Evolutionary conservation across 805 yeast genomes (phyloP).

Genomic region (Ogataea wickerhamii): DNA sequence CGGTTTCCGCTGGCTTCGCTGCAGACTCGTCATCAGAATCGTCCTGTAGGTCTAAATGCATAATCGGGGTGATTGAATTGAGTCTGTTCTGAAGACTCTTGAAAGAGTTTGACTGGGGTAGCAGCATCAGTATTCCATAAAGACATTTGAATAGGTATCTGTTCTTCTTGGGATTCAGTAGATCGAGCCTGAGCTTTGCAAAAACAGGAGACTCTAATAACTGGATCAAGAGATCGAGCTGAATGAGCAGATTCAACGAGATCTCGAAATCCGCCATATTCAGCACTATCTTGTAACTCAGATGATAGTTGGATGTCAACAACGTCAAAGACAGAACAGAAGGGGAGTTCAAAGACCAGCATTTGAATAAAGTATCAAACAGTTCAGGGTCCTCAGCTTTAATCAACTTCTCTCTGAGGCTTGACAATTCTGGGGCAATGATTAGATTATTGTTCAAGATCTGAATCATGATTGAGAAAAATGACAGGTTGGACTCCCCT

Average conservation of each 20-base stretch:
- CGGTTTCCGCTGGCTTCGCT: no score
- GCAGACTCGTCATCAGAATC: slow-evolving; percentile 24
- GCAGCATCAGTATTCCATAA: slow-evolving; percentile 87
- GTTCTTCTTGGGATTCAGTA: slow-evolving; percentile 80
- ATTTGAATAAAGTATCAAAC: slow-evolving; percentile 72
- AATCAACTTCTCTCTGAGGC: slow-evolving; percentile 62
- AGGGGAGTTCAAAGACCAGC: slow-evolving; percentile 91
- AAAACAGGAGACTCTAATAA: slow-evolving; percentile 90
- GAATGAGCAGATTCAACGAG: slow-evolving; percentile 73
- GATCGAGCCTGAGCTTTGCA: slow-evolving; percentile 77
- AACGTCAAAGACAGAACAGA: slow-evolving; percentile 84
- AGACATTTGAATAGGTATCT: slow-evolving; percentile 83
- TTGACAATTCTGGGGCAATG: slow-evolving; percentile 76
- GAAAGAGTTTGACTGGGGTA: slow-evolving; percentile 92
- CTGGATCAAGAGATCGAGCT: slow-evolving; percentile 86
- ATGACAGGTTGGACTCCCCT: slow-evolving; percentile 57
- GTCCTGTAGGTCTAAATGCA: slow-evolving; percentile 24
- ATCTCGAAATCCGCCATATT: slow-evolving; percentile 81
- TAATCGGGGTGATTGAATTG: slow-evolving; percentile 48
- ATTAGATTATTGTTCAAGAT: slow-evolving; percentile 81
- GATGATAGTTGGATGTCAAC: slow-evolving; percentile 81
- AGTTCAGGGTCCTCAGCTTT: slow-evolving; percentile 33
- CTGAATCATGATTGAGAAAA: slow-evolving; percentile 78
- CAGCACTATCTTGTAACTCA: slow-evolving; percentile 79
- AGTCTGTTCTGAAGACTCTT: slow-evolving; percentile 75